phyloP scores from a whole-genome alignment of 371 early-diverging fungal species.

The Lichtheimia ramosa region DNA sequence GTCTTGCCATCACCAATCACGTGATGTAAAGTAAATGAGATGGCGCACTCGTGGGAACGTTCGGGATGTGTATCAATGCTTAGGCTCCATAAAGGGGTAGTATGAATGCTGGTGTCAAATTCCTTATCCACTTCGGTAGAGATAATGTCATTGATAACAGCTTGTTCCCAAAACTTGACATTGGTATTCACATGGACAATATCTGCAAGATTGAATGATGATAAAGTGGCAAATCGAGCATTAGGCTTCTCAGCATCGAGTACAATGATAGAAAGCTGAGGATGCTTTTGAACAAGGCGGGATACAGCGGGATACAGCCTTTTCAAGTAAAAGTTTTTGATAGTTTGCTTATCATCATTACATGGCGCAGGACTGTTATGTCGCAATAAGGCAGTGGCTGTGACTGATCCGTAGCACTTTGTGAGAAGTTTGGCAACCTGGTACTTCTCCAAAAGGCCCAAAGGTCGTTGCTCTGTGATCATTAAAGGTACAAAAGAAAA shows the following conservation, averaged over 20 bases:
- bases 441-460: slow-evolving; percentile 42
- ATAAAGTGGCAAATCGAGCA: slow-evolving; percentile 25
- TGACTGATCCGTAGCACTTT: slow-evolving; percentile 32
- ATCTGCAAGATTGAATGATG: slow-evolving; percentile 18
- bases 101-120: slow-evolving; percentile 21
- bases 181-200: slow-evolving; percentile 12
- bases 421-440: slow-evolving; percentile 33
- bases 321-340: slow-evolving; percentile 14
- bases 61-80: slow-evolving; percentile 12
- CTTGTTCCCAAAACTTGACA: slow-evolving; percentile 11
- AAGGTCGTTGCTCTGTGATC: slow-evolving; percentile 7
- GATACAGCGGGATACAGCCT: slow-evolving; percentile 21
- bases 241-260: slow-evolving; percentile 15
- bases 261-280: slow-evolving; percentile 22
- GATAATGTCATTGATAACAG: slow-evolving; percentile 10
- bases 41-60: slow-evolving; percentile 11
- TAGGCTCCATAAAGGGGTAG: slow-evolving; percentile 41
- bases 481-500: not conserved
- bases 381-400: slow-evolving; percentile 16
- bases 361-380: slow-evolving; percentile 8
- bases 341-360: slow-evolving; percentile 1
- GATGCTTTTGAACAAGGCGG: slow-evolving; percentile 23
- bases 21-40: slow-evolving; percentile 27
- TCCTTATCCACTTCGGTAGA: slow-evolving; percentile 17
- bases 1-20: slow-evolving; percentile 40